Evolutionary conservation across 208 protist genomes (phyloP).

Genomic region (Acanthamoeba lenticulata): DNA sequence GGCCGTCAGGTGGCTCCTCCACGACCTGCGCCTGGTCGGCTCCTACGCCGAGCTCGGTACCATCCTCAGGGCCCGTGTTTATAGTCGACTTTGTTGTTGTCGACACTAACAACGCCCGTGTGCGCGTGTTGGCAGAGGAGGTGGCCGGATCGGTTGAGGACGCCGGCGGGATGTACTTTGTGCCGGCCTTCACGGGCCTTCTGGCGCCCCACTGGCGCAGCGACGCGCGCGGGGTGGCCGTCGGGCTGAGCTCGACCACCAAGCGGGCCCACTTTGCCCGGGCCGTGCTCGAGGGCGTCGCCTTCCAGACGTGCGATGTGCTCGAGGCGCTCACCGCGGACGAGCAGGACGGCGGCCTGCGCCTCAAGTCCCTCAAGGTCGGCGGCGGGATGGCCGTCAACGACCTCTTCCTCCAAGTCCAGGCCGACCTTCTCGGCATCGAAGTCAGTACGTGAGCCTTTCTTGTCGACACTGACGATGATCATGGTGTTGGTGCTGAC

Average conservation of each 20-base stretch:
- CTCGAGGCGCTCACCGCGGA: conserved; percentile 85
- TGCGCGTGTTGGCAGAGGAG: background rate
- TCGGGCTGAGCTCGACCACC: conserved; percentile 73
- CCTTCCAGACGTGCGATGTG: conserved; percentile 77
- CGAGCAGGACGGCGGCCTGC: conserved; percentile 89
- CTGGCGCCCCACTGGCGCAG: conserved; percentile 97
- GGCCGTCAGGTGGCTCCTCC: conserved; percentile 94
- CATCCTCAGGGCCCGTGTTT: too few species aligned
- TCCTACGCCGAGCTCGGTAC: conserved; percentile 82
- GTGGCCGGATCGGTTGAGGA: conserved; percentile 70
- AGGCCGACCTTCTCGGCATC: conserved; percentile 91
- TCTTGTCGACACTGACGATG: background rate
- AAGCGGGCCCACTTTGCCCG: conserved; percentile 79
- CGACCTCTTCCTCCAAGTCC: conserved; percentile 94
- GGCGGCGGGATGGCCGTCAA: conserved; percentile 96
- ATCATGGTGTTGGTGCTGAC: background rate
- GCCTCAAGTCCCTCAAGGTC: conserved; percentile 90
- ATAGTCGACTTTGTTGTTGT: too few species aligned
- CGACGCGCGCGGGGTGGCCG: conserved; percentile 90
- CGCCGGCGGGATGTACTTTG: conserved; percentile 92
- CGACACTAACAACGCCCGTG: background rate
- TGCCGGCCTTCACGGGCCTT: conserved; percentile 97
- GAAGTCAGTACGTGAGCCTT: conserved; percentile 74
- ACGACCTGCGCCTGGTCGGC: conserved; percentile 93
- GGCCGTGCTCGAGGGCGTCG: conserved; percentile 78